Base-by-base conservation (phyloP, 2,329 filamentous ascomycete species). In the Diaporthe citriasiana region DNA sequence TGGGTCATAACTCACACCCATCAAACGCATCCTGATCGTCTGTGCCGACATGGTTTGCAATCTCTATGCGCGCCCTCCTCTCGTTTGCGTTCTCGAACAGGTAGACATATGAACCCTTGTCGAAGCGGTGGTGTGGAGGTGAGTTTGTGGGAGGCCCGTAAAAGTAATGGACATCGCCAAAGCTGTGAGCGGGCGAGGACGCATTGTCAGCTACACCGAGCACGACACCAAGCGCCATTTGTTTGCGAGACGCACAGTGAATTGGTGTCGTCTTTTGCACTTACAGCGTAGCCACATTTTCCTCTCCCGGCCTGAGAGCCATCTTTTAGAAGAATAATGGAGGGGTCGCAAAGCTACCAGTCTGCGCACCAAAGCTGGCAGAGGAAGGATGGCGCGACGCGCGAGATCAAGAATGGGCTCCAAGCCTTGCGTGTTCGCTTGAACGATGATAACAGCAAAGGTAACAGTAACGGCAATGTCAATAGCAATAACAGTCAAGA, bases 21-120 rank as follows among this genome's bases (percentile, higher is more conserved):
- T 91, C 89, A 80, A 95, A 94, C 15, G 93, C 93, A 85, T 95
- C 93, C 80, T 95, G 93, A n/a, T 93, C 89, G 1, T 93, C 89
- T 4, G 90, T 92, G 70, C 93, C 93, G 12, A 93, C 89, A 78
- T 92, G 87, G 79, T 95, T 96, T 56, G 93, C 93, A 76, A 95
- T 86, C 83, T 95, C 94, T 76, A 95, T 85, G 77, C 93, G 92
- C 76, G 92, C 92, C 75, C 90, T 88, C 75, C 90, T 87, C 77
- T 92, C 89, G 75, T 86, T 86, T 17, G 93, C 89, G 80, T 94
- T 93, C 82, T 95, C 92, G 81, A 94, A 95, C 8, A 95, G 85
- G 80, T 95, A 95, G 73, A 95, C 89, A 81, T 95, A 95, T 10
- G 93, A 95, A 60, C 91, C 89, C 81, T 93, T 93, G 82, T 94